Base-by-base conservation (phyloP, 106 monocot genomes). In the Phalaenopsis aphrodite region DNA sequence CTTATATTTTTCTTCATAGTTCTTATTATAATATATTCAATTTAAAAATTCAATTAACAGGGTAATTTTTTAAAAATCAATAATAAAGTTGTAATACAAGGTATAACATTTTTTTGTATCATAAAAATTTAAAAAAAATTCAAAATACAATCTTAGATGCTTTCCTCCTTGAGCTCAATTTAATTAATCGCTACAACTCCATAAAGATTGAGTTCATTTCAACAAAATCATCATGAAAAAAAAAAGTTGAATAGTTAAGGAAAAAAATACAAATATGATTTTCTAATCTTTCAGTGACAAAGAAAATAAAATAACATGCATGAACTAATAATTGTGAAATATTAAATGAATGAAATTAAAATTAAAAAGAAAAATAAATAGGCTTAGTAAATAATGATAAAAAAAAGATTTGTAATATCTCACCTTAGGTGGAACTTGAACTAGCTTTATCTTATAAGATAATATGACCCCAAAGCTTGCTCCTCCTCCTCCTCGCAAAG, bases 391-490 rank as follows among this genome's bases (percentile, higher is more conserved):
- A 61, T 14, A 12, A 52, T 12, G 52, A 52, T 10, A 10, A 52
- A 52, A 12, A 52, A 52, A 52, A 12, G 10, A 11, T 52, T n/a
- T 61, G 61, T 4, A 4, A 3, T 6, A 4, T 45, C 61, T 84
- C 56, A 92, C 80, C 11, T 46, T 84, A 3, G 79, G 49, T 14
- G 92, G 85, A 3, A 92, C 82, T 30, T 47, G 76, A 12, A 88
- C 84, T 5, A 84, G 52, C 45, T 42, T 84, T 8, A 89, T 67
- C 73, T 84, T 89, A 80, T 81, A 92, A 11, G 87, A 85, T 2
- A 89, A 8, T 17, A 89, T 52, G 61, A 89, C 41, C 8, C 89
- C 92, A 75, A 92, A 89, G 82, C 89, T 87, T 8, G 80, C 78
- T 14, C 75, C 89, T 17, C 87, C 90, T 43, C 79, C 88, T 5